Conservation (phyloP, 2,329 filamentous ascomycete species). For the Emmonsiellopsis sp. region DNA sequence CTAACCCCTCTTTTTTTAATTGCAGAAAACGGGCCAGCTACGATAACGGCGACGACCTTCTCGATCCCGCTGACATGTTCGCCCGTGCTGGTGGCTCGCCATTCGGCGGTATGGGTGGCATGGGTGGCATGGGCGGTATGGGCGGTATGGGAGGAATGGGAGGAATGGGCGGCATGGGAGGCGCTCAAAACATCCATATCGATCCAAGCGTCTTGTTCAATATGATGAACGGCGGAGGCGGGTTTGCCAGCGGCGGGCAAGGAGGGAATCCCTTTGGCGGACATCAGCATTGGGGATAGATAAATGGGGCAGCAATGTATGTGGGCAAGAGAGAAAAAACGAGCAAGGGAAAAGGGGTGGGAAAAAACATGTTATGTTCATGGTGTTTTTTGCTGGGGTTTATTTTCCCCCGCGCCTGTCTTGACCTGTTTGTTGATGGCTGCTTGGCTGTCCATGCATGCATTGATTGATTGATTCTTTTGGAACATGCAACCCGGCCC, state of each 20-base stretch:
- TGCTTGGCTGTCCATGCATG: too few species aligned
- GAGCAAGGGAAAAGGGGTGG: not conserved
- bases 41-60: slow-evolving; percentile 83
- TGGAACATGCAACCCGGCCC: too few species aligned
- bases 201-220: slow-evolving; percentile 71
- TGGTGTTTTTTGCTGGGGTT: not conserved
- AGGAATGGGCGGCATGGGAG: slow-evolving; percentile 23
- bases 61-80: slow-evolving; percentile 83
- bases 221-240: slow-evolving; percentile 65
- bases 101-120: slow-evolving; percentile 31
- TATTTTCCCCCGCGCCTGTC: too few species aligned
- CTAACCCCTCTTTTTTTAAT: slow-evolving; percentile 8
- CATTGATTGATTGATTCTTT: too few species aligned
- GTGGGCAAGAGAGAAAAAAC: not conserved
- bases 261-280: slow-evolving; percentile 35
- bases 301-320: not conserved
- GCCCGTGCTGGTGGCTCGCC: slow-evolving; percentile 46
- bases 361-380: not conserved
- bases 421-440: too few species aligned
- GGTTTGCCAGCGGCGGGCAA: slow-evolving; percentile 38
- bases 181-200: slow-evolving; percentile 41
- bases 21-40: slow-evolving; percentile 75
- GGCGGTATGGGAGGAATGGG: slow-evolving; percentile 41
- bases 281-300: not conserved
- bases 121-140: slow-evolving; percentile 51